These are phyloP conservation scores for Suillus sp. DNA, from an alignment of 768 basidiomycete species.

Conservation along the genomic window DNA sequence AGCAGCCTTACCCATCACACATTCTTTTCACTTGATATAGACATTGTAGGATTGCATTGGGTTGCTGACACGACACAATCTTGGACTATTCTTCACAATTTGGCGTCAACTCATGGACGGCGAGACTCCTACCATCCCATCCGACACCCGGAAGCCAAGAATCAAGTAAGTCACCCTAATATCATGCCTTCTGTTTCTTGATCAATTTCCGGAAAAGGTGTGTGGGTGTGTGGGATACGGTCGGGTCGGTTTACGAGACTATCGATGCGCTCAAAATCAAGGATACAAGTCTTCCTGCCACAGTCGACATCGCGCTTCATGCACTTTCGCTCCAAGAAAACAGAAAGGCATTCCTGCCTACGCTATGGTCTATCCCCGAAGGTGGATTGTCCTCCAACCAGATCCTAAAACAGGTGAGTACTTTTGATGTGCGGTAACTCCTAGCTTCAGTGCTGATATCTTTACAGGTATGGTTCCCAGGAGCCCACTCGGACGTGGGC, in stretches of 20 bases:
- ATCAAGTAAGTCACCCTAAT: background rate
- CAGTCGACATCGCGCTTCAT: slow-evolving; percentile 26
- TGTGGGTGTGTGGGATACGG: slow-evolving; percentile 29
- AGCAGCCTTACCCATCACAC: background rate
- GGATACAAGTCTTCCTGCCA: slow-evolving; percentile 20
- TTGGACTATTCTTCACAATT: slow-evolving; percentile 18
- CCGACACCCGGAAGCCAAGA: slow-evolving; percentile 1
- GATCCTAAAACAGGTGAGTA: slow-evolving; percentile 18
- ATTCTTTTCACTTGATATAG: background rate
- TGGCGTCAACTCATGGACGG: slow-evolving; percentile 16
- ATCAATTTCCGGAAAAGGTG: slow-evolving; percentile 15
- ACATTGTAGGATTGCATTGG: slow-evolving; percentile 20
- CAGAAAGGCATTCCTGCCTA: slow-evolving; percentile 26
- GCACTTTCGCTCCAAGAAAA: slow-evolving; percentile 31
- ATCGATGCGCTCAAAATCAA: slow-evolving; percentile 20
- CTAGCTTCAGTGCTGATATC: slow-evolving; percentile 1
- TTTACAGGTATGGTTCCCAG: slow-evolving; percentile 29
- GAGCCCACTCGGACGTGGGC: slow-evolving; percentile 26
- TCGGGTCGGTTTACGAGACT: slow-evolving; percentile 17
- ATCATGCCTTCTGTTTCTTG: slow-evolving; percentile 1
- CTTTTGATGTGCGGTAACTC: background rate
- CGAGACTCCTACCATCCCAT: slow-evolving; percentile 10
- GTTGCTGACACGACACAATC: slow-evolving; percentile 14
- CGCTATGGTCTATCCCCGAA: slow-evolving; percentile 18
- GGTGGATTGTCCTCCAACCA: slow-evolving; percentile 13